These are phyloP conservation scores for Podila verticillata DNA, from an alignment of 192 early-diverging fungal genomes.

Conservation along the genomic window DNA sequence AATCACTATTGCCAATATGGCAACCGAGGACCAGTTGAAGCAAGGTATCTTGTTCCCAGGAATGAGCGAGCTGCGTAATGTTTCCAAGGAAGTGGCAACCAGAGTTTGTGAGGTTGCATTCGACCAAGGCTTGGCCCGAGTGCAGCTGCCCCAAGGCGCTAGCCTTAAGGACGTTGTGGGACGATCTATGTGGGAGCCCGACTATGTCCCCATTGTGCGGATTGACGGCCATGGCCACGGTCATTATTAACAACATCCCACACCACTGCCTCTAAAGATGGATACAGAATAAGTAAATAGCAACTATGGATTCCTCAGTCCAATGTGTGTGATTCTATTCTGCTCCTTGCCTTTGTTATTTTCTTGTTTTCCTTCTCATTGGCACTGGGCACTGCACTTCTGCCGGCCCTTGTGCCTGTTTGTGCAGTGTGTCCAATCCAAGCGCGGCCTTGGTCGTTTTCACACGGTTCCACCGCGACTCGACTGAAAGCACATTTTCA, in stretches of 20 bases:
- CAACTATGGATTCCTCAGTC: too few relatives aligned
- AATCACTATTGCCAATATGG: conserved; percentile 58
- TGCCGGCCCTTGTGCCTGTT: too few relatives aligned
- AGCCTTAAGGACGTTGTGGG: conserved; percentile 57
- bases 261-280: too few relatives aligned
- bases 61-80: conserved; percentile 54
- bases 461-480: too few relatives aligned
- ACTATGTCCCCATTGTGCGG: conserved; percentile 56
- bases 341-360: too few relatives aligned
- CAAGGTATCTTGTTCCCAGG: conserved; percentile 61
- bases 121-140: conserved; percentile 58
- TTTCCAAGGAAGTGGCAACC: conserved; percentile 57
- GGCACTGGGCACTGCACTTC: too few relatives aligned
- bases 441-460: too few relatives aligned
- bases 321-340: too few relatives aligned
- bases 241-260: neutral
- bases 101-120: conserved; percentile 63
- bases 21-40: conserved; percentile 59
- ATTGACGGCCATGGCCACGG: conserved; percentile 23
- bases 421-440: too few relatives aligned
- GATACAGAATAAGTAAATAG: too few relatives aligned
- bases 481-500: too few relatives aligned
- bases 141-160: conserved; percentile 50
- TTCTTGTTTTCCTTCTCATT: too few relatives aligned
- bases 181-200: conserved; percentile 62